Base-by-base conservation (phyloP, 371 early-diverging fungal genomes). In the Umbelopsis sp. region DNA sequence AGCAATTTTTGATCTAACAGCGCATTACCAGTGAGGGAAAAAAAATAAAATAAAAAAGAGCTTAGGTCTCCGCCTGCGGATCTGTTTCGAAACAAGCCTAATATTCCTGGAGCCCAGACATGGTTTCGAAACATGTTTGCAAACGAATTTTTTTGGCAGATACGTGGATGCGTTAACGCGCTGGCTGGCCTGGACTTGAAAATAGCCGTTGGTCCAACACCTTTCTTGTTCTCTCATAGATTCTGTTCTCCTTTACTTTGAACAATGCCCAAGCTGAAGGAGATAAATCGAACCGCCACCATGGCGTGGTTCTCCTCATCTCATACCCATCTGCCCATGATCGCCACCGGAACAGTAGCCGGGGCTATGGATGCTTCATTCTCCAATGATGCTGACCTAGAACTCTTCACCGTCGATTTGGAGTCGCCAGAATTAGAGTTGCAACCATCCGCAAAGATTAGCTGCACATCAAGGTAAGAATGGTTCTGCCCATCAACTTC, bases 321-420 rank as follows among this genome's bases (percentile, higher is more conserved):
- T 50, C 87, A 87, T 35, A 91, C 90, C 72, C 86, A 90, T 52
- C 68, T 85, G 25, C 85, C 92, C 37, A 77, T 90, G 64, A 83
- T 99, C 66, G 97, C 97, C n/a, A 85, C 92, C 16, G 99, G 97
- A 66, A 96, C 97, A 32, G 96, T 95, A 38, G 95, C 98, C 10
- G 99, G 99, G 29, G 97, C 99, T 35, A 85, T 99, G 66, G 98
- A 97, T 82, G 97, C 95, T 53, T 91, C 94, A 18, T 99, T 99
- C 75, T 93, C 93, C 64, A 94, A 93, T 79, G 87, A 91, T 53
- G 91, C 97, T 6, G 92, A 92, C 76, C 89, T 99, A 46, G 97
- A 97, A 78, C 79, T 99, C 50, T 96, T 93, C 75, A 87, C 89
- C 69, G 88, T 96, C 44, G 89, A 91, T 72, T 32, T 57, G 35